phyloP scores from a whole-genome alignment of 768 basidiomycete species.

The Leccinum imitatum region DNA sequence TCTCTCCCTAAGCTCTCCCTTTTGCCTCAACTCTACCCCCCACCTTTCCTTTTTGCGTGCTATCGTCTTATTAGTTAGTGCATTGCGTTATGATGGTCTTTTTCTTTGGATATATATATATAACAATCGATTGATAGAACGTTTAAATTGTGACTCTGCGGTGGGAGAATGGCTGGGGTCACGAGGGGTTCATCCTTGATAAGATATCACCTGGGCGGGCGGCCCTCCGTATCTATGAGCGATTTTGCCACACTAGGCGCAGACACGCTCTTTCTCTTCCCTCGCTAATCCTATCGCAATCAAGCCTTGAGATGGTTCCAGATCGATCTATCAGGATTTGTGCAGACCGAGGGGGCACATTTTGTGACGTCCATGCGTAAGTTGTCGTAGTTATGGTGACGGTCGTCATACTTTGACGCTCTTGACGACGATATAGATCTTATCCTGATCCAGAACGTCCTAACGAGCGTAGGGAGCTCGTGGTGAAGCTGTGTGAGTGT shows the following conservation, averaged over 20 bases:
- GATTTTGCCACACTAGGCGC: not conserved
- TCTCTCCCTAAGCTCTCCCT: not conserved
- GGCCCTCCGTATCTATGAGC: not conserved
- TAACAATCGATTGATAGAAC: not conserved
- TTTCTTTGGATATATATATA: constrained; percentile 3
- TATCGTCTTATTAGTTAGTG: constrained; percentile 11
- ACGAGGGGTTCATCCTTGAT: constrained; percentile 7
- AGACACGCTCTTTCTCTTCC: not conserved
- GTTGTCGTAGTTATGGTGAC: constrained; percentile 22
- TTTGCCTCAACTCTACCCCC: not conserved
- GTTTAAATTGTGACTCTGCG: not conserved
- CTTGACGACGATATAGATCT: constrained; percentile 43
- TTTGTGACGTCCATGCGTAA: constrained; percentile 86
- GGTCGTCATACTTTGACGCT: not conserved
- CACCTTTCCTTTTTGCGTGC: constrained; percentile 2
- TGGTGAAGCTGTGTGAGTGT: constrained; percentile 82
- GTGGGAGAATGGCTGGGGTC: not conserved
- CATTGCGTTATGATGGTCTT: constrained; percentile 19
- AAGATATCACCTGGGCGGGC: not conserved
- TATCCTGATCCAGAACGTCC: constrained; percentile 69
- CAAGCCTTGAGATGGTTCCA: constrained; percentile 40
- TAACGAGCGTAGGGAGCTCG: constrained; percentile 66
- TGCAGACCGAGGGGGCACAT: constrained; percentile 89
- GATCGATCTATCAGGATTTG: constrained; percentile 82
- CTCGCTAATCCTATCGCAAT: not conserved